Evolutionary conservation across 805 yeast species (phyloP), one percentile per base, ranked within the genome.

Genomic region (Starmerella lactis-condensi): DNA sequence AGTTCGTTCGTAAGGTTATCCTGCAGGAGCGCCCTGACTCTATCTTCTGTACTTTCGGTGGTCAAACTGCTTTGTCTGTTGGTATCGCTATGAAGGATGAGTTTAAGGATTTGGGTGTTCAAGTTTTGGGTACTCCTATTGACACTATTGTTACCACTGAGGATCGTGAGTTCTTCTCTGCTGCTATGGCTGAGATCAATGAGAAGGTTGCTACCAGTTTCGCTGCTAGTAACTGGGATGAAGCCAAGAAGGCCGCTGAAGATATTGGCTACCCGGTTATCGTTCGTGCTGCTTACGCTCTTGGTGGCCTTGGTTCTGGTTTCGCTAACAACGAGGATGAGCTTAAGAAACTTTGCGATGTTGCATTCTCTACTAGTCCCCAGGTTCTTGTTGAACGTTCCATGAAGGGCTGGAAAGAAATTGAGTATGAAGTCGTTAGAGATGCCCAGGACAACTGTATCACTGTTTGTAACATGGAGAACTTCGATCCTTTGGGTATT

Each of bases 391-490:
- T 85, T 40, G 98, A 85, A 64, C 72, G 73, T 53, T 81, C 94
- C 28, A 78, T 85, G 93, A 89, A 89, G 62, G 98, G 98, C 42
- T 85, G 98, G 98, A 85, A 85, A 57, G 98, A 85, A 62, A 77
- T 85, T 47, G 98, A 85, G 61, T 85, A 85, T 57, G 98, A 85
- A 60, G 98, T 85, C 56, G 98, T 85, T 33, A 81, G 98, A 58
- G 98, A 85, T 60, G 83, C 91, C 31, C 75, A 72, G 47, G 95
- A 81, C 57, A 85, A 85, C 69, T 85, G 98, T 72, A 81, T 85
- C 48, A 85, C 98, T 29, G 98, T 85, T 40, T 85, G 98, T 69
- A 85, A 85, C 62, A 85, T 85, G 98, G 98, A 85, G 62, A 85
- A 85, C 61, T 85, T 85, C 45, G 98, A 85, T 60, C 98, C 98